Evolutionary conservation across 768 basidiomycete genomes (phyloP).

Genomic region (Udeniomyces megalosporus): DNA sequence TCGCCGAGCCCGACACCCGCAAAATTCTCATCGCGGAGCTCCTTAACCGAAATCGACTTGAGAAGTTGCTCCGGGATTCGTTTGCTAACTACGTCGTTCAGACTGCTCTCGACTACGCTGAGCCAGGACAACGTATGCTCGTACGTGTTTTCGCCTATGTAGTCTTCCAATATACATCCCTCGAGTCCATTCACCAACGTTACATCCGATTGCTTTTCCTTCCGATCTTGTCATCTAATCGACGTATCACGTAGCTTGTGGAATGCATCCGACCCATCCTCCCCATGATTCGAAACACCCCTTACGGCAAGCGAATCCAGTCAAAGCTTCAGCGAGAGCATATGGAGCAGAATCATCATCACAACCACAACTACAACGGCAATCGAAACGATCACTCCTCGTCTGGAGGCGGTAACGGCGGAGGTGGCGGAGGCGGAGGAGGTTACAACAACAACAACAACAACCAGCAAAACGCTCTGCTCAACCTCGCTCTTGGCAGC

Average conservation of each 20-base stretch:
- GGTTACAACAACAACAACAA: conserved; percentile 16
- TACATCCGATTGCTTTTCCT: background rate
- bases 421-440: conserved; percentile 13
- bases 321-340: conserved; percentile 95
- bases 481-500: conserved; percentile 16
- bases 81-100: conserved; percentile 94
- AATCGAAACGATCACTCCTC: conserved; percentile 1
- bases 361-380: conserved; percentile 14
- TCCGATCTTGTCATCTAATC: background rate
- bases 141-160: too few relatives aligned
- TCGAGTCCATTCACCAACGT: background rate
- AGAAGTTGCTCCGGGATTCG: conserved; percentile 88
- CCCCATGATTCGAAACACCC: conserved; percentile 95
- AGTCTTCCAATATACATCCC: too few relatives aligned
- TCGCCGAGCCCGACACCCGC: conserved; percentile 85
- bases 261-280: conserved; percentile 97
- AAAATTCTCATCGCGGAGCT: conserved; percentile 91
- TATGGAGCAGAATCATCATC: conserved; percentile 36
- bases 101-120: conserved; percentile 94
- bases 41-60: conserved; percentile 80
- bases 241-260: conserved; percentile 41
- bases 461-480: conserved; percentile 12
- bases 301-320: conserved; percentile 97
- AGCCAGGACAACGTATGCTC: conserved; percentile 68
- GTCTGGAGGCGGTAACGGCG: conserved; percentile 20